phyloP scores from a whole-genome alignment of 176 grass and related monocot species.

The Cymbopogon citratus region DNA sequence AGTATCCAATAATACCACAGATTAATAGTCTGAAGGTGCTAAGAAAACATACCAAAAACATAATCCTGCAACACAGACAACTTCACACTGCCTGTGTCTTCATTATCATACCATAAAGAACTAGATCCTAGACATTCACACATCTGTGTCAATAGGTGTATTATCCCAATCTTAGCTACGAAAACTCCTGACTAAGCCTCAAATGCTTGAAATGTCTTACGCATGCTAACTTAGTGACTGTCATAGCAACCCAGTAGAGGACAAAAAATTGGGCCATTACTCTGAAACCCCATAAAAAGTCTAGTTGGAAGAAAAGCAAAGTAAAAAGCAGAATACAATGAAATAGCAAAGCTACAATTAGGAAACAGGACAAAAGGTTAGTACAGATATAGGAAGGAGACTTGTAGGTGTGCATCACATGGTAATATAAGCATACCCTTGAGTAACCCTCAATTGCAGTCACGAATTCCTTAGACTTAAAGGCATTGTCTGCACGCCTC shows the following conservation, averaged over 20 bases:
- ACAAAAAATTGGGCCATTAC: background rate
- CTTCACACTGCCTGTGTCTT: background rate
- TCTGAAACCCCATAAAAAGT: background rate
- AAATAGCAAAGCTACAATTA: background rate
- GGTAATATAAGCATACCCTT: slow-evolving; percentile 45
- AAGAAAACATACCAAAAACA: background rate
- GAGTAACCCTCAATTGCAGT: slow-evolving; percentile 60
- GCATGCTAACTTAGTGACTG: background rate
- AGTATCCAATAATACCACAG: slow-evolving; percentile 1
- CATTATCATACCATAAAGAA: background rate
- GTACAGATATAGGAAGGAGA: background rate
- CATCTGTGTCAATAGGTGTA: background rate
- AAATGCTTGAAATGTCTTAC: background rate
- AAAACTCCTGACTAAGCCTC: background rate
- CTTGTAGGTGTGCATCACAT: background rate
- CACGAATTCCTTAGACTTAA: slow-evolving; percentile 66
- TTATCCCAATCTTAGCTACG: background rate
- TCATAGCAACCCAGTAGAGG: background rate
- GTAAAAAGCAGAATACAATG: background rate
- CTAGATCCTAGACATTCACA: background rate
- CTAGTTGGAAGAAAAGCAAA: slow-evolving; percentile 6
- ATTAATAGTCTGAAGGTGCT: background rate
- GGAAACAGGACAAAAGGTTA: background rate
- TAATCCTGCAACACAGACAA: background rate
- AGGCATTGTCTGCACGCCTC: slow-evolving; percentile 68